Evolutionary conservation across 768 basidiomycete species (phyloP).

Genomic region (Punctularia strigosozonata): DNA sequence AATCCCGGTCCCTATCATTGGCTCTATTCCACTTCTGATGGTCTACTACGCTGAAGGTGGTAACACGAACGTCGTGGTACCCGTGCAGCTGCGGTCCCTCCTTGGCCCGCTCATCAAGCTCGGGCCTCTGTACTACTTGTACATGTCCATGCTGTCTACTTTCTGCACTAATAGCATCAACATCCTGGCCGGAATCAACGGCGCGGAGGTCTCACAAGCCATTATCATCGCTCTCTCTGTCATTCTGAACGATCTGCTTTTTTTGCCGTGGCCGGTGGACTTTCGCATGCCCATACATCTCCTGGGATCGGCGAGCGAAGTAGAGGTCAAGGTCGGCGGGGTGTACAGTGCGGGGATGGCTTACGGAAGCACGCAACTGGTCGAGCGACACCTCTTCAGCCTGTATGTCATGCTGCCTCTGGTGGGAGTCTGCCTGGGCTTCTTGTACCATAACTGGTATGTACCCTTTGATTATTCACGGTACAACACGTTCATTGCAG

Average conservation of each 20-base stretch:
- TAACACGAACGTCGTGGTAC: constrained; percentile 88
- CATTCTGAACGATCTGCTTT: constrained; percentile 84
- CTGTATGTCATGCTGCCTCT: constrained; percentile 96
- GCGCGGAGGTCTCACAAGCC: constrained; percentile 89
- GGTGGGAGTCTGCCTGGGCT: constrained; percentile 79
- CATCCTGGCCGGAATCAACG: constrained; percentile 96
- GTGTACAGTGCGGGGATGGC: constrained; percentile 80
- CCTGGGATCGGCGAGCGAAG: constrained; percentile 50
- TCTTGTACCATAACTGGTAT: constrained; percentile 94
- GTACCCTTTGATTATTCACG: constrained; percentile 17
- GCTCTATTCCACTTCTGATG: constrained; percentile 87
- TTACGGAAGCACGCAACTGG: constrained; percentile 74
- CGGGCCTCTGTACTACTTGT: constrained; percentile 89
- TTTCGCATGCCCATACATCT: constrained; percentile 64
- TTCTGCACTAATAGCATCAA: constrained; percentile 98
- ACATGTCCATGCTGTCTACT: constrained; percentile 92
- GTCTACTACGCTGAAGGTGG: constrained; percentile 95
- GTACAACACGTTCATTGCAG: not conserved
- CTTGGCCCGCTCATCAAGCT: constrained; percentile 78
- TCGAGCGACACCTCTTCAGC: constrained; percentile 90
- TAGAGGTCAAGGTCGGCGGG: constrained; percentile 70
- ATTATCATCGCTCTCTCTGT: constrained; percentile 87
- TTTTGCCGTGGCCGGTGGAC: constrained; percentile 79
- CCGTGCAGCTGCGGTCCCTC: constrained; percentile 62
- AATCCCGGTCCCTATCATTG: constrained; percentile 92